A percentile compares a stretch with the other conserved stretches of the same genome.
Evolutionary conservation across 768 basidiomycete species (phyloP).

Genomic region (Chalciporus piperatus): DNA sequence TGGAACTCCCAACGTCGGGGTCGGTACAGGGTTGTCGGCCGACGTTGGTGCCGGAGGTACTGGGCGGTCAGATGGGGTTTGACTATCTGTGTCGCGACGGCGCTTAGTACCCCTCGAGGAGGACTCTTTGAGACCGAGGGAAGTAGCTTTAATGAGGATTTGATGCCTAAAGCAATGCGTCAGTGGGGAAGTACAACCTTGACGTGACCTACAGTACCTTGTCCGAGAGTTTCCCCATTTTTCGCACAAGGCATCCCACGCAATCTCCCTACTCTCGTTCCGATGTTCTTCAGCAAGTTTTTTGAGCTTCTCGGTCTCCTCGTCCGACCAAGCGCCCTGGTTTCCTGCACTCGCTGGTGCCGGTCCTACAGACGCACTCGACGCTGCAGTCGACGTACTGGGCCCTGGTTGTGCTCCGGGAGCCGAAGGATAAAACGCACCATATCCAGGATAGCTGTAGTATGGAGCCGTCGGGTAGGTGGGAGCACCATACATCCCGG

Average conservation of each 20-base stretch:
- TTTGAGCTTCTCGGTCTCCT: conserved; percentile 68
- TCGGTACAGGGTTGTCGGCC: conserved; percentile 15
- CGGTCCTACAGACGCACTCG: conserved; percentile 17
- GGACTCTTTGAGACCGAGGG: conserved; percentile 75
- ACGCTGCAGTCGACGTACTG: conserved; percentile 25
- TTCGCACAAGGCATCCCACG: conserved; percentile 76
- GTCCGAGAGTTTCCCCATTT: conserved; percentile 75
- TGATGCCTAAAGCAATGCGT: conserved; percentile 55
- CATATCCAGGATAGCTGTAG: conserved; percentile 50
- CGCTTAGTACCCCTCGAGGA: conserved; percentile 63
- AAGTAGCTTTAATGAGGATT: conserved; percentile 77
- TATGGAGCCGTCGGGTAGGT: conserved; percentile 64
- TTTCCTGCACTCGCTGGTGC: conserved; percentile 40
- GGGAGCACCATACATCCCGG: conserved; percentile 30
- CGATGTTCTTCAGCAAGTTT: conserved; percentile 68
- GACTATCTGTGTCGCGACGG: conserved; percentile 44
- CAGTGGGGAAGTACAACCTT: neutral
- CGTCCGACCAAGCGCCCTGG: conserved; percentile 77
- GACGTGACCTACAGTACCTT: conserved; percentile 43
- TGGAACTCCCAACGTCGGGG: conserved; percentile 26
- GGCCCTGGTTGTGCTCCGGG: conserved; percentile 23
- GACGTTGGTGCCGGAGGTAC: conserved; percentile 20
- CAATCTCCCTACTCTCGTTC: conserved; percentile 46
- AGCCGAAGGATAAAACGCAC: conserved; percentile 31
- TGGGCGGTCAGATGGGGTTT: conserved; percentile 24